A percentile compares a stretch with the other conserved stretches of the same genome.
phyloP scores from a whole-genome alignment of 495 filamentous ascomycete species.

The Aspergillus sclerotioniger region DNA sequence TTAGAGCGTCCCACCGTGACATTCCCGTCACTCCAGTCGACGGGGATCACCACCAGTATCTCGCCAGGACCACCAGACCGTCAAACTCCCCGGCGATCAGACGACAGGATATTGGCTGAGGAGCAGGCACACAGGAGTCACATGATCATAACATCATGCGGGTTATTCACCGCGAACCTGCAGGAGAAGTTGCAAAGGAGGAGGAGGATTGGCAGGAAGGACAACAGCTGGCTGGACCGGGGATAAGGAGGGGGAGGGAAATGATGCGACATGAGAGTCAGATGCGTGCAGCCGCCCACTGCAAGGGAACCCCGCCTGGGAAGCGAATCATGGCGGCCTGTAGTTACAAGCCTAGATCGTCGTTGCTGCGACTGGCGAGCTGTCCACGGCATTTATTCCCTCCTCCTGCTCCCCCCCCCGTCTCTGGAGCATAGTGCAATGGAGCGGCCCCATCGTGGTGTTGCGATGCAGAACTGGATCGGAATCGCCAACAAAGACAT shows the following conservation, averaged over 20 bases:
- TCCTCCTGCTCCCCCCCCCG: neutral
- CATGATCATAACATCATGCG: slow-evolving; percentile 44
- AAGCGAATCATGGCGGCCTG: slow-evolving; percentile 17
- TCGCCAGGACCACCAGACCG: slow-evolving; percentile 12
- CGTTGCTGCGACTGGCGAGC: slow-evolving; percentile 7
- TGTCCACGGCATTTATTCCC: slow-evolving; percentile 5
- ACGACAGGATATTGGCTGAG: slow-evolving; percentile 22
- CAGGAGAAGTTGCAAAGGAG: slow-evolving; percentile 23
- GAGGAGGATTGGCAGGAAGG: slow-evolving; percentile 27
- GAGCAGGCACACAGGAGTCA: slow-evolving; percentile 28
- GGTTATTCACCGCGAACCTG: slow-evolving; percentile 40
- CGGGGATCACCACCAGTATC: slow-evolving; percentile 19
- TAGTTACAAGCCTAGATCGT: slow-evolving; percentile 14
- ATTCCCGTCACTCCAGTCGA: slow-evolving; percentile 17
- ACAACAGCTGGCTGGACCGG: slow-evolving; percentile 7
- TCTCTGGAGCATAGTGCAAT: neutral
- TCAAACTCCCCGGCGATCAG: slow-evolving; percentile 16
- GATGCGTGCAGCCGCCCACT: slow-evolving; percentile 23
- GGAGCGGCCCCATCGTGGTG: neutral
- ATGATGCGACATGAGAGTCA: slow-evolving; percentile 21
- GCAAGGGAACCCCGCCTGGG: slow-evolving; percentile 22
- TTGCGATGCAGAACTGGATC: slow-evolving; percentile 14
- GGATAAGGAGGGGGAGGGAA: slow-evolving; percentile 1
- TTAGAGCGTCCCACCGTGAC: slow-evolving; percentile 25
- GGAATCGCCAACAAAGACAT: slow-evolving; percentile 18